Conservation (phyloP, 805 yeast genomes). For the Saccharomycopsis selenospora region DNA sequence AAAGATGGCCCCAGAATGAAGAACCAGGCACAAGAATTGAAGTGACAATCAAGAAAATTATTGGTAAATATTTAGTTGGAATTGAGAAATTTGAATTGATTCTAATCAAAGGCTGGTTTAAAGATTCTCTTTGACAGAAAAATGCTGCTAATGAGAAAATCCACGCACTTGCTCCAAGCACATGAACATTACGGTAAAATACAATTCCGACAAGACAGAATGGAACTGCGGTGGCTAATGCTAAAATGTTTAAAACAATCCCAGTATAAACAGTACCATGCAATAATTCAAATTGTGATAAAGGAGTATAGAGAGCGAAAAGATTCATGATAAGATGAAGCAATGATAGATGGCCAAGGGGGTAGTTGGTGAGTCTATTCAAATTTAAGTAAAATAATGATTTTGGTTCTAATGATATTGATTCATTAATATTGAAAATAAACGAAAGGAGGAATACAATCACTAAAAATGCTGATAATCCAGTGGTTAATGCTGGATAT, state of each 20-base stretch:
- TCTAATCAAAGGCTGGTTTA: slow-evolving; percentile 35
- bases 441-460: slow-evolving; percentile 11
- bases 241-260: slow-evolving; percentile 62
- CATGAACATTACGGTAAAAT: slow-evolving; percentile 46
- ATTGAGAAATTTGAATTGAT: slow-evolving; percentile 36
- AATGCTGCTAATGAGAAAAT: slow-evolving; percentile 60
- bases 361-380: slow-evolving; percentile 50
- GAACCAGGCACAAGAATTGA: slow-evolving; percentile 55
- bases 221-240: slow-evolving; percentile 60
- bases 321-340: slow-evolving; percentile 58
- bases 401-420: slow-evolving; percentile 47
- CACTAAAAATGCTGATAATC: slow-evolving; percentile 17
- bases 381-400: slow-evolving; percentile 42
- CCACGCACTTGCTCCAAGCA: slow-evolving; percentile 70
- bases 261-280: slow-evolving; percentile 89
- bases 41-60: slow-evolving; percentile 41
- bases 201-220: slow-evolving; percentile 45
- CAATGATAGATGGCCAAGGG: slow-evolving; percentile 56
- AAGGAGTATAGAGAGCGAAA: slow-evolving; percentile 48
- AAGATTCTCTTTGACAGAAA: slow-evolving; percentile 44
- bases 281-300: slow-evolving; percentile 56
- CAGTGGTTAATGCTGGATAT: slow-evolving; percentile 19
- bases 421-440: slow-evolving; percentile 26
- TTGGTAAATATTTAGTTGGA: slow-evolving; percentile 57
- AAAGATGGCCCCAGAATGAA: slow-evolving; percentile 66